Conservation (phyloP, 2,329 filamentous ascomycete species). For the Aspergillus amoenus region DNA sequence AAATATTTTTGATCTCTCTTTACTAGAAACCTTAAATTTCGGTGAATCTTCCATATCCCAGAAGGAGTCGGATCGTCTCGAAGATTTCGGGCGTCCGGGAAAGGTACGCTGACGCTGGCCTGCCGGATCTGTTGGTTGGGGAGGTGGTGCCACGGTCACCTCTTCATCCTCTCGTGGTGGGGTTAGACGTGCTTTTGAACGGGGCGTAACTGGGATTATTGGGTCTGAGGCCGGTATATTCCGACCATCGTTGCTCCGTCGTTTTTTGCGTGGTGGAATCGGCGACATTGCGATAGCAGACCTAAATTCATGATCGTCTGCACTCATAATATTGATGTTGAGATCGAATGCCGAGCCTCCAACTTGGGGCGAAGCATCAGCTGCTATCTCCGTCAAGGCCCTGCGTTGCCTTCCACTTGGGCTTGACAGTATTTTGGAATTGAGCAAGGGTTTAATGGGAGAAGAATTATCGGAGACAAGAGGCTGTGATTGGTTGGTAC, state of each 20-base stretch:
- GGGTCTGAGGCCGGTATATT: constrained; percentile 31
- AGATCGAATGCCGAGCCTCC: constrained; percentile 32
- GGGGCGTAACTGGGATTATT: constrained; percentile 28
- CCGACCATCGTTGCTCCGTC: constrained; percentile 35
- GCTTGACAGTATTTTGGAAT: constrained; percentile 37
- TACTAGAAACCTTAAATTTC: constrained; percentile 21
- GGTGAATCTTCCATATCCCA: constrained; percentile 40
- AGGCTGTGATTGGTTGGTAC: constrained; percentile 21
- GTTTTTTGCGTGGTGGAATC: constrained; percentile 36
- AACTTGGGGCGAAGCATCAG: constrained; percentile 41
- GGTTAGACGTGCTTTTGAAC: constrained; percentile 17
- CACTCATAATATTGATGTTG: constrained; percentile 38
- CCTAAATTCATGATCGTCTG: constrained; percentile 42
- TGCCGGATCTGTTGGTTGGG: constrained; percentile 15
- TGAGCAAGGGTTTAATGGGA: constrained; percentile 23
- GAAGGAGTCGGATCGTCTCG: constrained; percentile 28
- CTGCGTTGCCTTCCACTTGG: constrained; percentile 39
- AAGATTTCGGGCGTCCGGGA: constrained; percentile 22
- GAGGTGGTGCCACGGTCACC: constrained; percentile 7
- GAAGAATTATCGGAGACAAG: constrained; percentile 23
- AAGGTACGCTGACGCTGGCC: constrained; percentile 18
- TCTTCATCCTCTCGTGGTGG: constrained; percentile 16
- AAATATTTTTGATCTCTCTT: constrained; percentile 13
- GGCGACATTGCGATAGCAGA: constrained; percentile 34
- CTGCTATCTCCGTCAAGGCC: constrained; percentile 43